Conservation (phyloP, 148 eudicot genomes). For the Linanthus parryae region DNA sequence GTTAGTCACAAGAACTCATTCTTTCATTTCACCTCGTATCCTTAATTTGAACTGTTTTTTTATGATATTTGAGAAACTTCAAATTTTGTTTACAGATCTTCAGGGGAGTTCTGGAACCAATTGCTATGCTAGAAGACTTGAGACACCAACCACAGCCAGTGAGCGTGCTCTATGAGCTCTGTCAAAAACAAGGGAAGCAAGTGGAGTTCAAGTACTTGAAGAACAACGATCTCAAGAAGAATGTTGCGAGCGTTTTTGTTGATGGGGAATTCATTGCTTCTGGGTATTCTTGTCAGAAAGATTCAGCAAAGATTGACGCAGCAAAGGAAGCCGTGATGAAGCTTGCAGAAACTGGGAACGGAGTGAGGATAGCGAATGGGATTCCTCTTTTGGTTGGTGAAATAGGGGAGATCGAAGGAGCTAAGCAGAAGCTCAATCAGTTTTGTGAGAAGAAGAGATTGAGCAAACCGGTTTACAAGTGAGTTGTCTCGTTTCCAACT, state of each 20-base stretch:
- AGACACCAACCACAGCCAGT: neutral
- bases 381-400: neutral
- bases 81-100: neutral
- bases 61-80: neutral
- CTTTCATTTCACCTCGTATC: neutral
- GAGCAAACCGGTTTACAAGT: neutral
- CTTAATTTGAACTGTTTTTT: neutral
- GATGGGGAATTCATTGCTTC: neutral
- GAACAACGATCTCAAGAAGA: neutral
- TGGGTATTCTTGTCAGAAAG: neutral
- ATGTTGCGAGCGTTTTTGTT: neutral
- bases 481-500: too few species aligned
- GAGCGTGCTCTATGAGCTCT: neutral
- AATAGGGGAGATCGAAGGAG: neutral
- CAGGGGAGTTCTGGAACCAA: neutral
- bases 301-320: neutral
- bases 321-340: neutral
- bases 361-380: neutral
- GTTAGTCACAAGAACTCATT: neutral
- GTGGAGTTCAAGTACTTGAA: neutral
- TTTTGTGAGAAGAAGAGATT: neutral
- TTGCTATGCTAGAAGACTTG: neutral
- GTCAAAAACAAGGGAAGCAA: neutral
- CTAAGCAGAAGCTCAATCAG: neutral
- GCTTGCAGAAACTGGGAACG: neutral